Evolutionary conservation across 2,329 filamentous ascomycete species (phyloP).

Genomic region (Akanthomyces muscarius): DNA sequence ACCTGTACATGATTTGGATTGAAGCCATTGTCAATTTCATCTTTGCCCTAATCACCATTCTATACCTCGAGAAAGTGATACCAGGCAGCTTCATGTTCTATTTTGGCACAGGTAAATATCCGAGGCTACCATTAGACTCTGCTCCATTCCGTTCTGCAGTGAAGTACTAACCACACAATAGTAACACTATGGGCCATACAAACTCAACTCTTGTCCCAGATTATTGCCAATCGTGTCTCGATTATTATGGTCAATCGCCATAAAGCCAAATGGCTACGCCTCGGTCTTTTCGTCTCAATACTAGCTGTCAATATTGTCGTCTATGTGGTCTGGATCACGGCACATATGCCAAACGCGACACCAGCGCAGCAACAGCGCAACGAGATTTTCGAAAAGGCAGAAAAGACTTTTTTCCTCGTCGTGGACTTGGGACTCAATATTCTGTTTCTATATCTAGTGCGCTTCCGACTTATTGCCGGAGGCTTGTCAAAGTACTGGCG

Average conservation of each 20-base stretch:
- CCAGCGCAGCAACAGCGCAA: constrained; percentile 18
- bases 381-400: constrained; percentile 23
- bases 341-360: constrained; percentile 26
- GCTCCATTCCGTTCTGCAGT: no score
- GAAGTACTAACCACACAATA: background rate
- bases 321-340: constrained; percentile 37
- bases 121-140: background rate
- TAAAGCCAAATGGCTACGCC: constrained; percentile 33
- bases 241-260: constrained; percentile 37
- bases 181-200: constrained; percentile 24
- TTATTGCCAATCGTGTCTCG: constrained; percentile 42
- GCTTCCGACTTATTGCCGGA: constrained; percentile 41
- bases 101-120: background rate
- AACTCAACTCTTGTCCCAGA: constrained; percentile 41
- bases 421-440: constrained; percentile 47
- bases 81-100: background rate
- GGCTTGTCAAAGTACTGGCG: constrained; percentile 48
- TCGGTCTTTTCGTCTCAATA: constrained; percentile 32
- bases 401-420: constrained; percentile 46
- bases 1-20: constrained; percentile 15
- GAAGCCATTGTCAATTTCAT: constrained; percentile 8
- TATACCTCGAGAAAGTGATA: constrained; percentile 10
- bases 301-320: constrained; percentile 36
- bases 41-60: constrained; percentile 9
- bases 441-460: constrained; percentile 46